Base-by-base conservation (phyloP, 192 early-diverging fungal genomes). In the Linnemannia elongata region DNA sequence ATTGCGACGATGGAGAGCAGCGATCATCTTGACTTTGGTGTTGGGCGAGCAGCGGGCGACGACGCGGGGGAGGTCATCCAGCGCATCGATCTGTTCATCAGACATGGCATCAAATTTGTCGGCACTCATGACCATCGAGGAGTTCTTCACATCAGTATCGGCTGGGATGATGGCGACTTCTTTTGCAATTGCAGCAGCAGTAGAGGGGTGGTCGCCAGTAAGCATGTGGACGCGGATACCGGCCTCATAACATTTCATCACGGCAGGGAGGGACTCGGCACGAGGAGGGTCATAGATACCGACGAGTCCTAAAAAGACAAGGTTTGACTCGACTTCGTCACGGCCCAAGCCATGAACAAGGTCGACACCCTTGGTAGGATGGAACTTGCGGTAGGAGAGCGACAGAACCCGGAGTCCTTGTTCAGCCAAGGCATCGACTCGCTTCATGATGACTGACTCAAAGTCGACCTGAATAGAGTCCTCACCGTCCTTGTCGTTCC, bases 171-270 rank as follows among this genome's bases (percentile, higher is more conserved):
- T 99, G 47, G 96, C 96, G 44, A 99, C 91, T 81, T 99, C 93
- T 60, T 93, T 93, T 17, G 97, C 97, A 89, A 99, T 99, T 2
- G 98, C 97, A 6, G 95, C 91, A 0, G 98, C 98, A 3, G 97
- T 98, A 39, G 94, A 92, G 7, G 96, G 93, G 83, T 99, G 98
- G 79, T 99, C 97, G 76, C 87, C 97, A 5, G 98, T 99, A 52
- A 99, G 92, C 97, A 99, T 99, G 69, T 97, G 94, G 52, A 99
- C 98, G 60, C 93, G 93, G 84, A 99, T 97, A 42, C 98, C 98
- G 18, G 98, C 97, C n/a, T 90, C 83, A 72, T 97, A 95, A 81
- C 98, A 98, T 75, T 93, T 93, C 78, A 91, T 81, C 30, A 95
- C 94, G 57, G 94, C 93, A 22, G 89, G 91, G 41, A 90, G 80